Conservation (phyloP, 2,329 filamentous ascomycete genomes). For the Fonsecaea pugnacius region DNA sequence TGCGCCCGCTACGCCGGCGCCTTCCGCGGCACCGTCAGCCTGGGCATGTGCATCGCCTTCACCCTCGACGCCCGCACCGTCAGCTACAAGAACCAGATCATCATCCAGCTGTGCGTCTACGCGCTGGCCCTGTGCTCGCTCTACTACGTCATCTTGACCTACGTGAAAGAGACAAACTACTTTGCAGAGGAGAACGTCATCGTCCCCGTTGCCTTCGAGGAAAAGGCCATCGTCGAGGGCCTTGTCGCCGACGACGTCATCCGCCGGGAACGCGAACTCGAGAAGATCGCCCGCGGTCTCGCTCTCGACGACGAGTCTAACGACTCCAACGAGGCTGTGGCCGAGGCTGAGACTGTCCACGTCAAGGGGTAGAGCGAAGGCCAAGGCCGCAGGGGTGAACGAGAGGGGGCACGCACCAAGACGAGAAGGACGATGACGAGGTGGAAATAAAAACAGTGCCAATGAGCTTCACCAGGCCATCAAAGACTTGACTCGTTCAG, state of each 20-base stretch:
- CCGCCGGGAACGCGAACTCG: slow-evolving; percentile 1
- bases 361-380: too few species aligned
- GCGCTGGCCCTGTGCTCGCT: slow-evolving; percentile 18
- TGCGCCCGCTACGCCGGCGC: slow-evolving; percentile 26
- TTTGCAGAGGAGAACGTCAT: slow-evolving; percentile 35
- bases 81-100: slow-evolving; percentile 26
- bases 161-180: slow-evolving; percentile 35
- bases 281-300: too few species aligned
- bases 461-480: too few species aligned
- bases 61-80: slow-evolving; percentile 27
- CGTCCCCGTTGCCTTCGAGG: slow-evolving; percentile 21
- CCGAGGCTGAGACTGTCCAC: too few species aligned
- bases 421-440: too few species aligned
- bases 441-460: too few species aligned
- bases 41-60: slow-evolving; percentile 33
- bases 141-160: slow-evolving; percentile 20
- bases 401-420: too few species aligned
- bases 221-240: slow-evolving; percentile 1
- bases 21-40: slow-evolving; percentile 22
- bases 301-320: background rate
- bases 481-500: too few species aligned
- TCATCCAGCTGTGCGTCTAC: slow-evolving; percentile 28
- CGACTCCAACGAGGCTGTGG: too few species aligned
- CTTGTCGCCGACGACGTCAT: slow-evolving; percentile 3
- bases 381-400: too few species aligned